Base-by-base conservation (phyloP, 2,329 filamentous ascomycete species). In the Plenodomus biglobosus region DNA sequence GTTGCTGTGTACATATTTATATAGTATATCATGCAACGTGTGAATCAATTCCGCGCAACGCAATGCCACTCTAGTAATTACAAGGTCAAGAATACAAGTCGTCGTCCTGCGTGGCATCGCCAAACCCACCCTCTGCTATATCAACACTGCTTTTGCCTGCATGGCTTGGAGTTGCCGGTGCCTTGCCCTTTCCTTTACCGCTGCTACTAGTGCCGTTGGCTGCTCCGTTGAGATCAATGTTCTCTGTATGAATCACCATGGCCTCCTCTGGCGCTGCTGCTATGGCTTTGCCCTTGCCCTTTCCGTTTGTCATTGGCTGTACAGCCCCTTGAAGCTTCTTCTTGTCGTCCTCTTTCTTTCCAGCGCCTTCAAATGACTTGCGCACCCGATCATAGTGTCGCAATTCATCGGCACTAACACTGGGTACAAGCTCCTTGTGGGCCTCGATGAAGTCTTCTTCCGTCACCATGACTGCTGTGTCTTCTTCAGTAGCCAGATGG, bases 321-420 rank as follows among this genome's bases (percentile, higher is more conserved):
- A 24, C 34, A 2, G 40, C 16, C 7, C 37, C 46, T 30, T 32
- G 22, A 17, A 40, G 39, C 46, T 75, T 72, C 53, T 77, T 75
- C 52, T 76, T 73, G 40, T 78, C 65, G 4, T 61, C 53, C 32
- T 73, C 70, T 64, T 71, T 75, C 70, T 71, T 79, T 19, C 75
- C 75, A 4, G 70, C 74, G 8, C 86, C 86, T 66, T 99, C 94
- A 65, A 99, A 99, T 16, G 84, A 82, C 16, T 81, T 84, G 34
- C 94, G 80, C 5, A 99, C 92, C 0, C 82, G 77, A 66, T 96
- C 89, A 62, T 97, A 99, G 68, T 99, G 94, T 40, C 87, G 82
- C 35, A 99, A 76, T 75, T 99, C 94, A 53, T 95, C 92, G 10
- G 87, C 85, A 65, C 90, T 96, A 42, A 99, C 94, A 74, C 87